phyloP scores from a whole-genome alignment of 1,284 basidiomycete species.

The Microstroma glucosiphilum region DNA sequence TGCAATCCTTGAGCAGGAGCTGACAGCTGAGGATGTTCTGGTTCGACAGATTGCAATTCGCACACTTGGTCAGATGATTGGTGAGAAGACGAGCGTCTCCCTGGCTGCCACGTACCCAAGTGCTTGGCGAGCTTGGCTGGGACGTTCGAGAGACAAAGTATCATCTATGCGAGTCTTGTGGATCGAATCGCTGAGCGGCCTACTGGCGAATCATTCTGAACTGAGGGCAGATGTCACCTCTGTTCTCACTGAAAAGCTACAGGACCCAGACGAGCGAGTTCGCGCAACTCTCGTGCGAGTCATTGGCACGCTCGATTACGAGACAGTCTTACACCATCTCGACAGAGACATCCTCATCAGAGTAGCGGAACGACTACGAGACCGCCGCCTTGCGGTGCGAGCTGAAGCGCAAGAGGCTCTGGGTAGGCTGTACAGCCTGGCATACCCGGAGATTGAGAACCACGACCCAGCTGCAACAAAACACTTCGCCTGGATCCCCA shows the following conservation, averaged over 20 bases:
- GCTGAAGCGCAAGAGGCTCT: conserved; percentile 70
- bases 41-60: conserved; percentile 73
- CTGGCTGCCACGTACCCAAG: conserved; percentile 71
- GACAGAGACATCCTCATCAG: conserved; percentile 61
- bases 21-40: conserved; percentile 68
- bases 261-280: conserved; percentile 85
- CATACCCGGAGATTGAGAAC: conserved; percentile 85
- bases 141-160: conserved; percentile 71
- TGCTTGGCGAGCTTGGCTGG: conserved; percentile 81
- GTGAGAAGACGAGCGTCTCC: conserved; percentile 54
- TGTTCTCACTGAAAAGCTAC: conserved; percentile 30
- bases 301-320: conserved; percentile 80
- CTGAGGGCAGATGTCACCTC: conserved; percentile 56
- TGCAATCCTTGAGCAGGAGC: conserved; percentile 84
- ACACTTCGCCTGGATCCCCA: conserved; percentile 92
- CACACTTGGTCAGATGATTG: conserved; percentile 83
- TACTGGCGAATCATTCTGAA: conserved; percentile 66
- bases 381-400: conserved; percentile 83
- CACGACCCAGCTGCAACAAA: conserved; percentile 65
- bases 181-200: conserved; percentile 62
- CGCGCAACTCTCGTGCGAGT: conserved; percentile 75
- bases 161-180: conserved; percentile 69
- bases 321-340: conserved; percentile 78
- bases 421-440: conserved; percentile 72
- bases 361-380: conserved; percentile 68